Conservation (phyloP, 345 rosid species). For the Eutrema yunnanense region DNA sequence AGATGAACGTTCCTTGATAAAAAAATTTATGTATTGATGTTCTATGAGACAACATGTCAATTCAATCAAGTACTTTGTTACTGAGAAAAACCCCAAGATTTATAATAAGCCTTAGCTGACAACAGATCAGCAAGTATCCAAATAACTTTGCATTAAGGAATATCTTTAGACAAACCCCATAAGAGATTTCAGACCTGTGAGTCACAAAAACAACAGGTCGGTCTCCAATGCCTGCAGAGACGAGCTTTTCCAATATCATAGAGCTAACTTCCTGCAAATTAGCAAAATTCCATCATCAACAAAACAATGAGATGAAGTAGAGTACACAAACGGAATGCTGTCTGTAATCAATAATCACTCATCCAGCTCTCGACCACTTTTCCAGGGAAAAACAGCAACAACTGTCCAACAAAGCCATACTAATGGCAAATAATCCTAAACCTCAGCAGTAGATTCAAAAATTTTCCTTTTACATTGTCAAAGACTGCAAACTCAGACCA, state of each 20-base stretch:
- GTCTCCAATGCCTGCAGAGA: slow-evolving; percentile 86
- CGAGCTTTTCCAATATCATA: slow-evolving; percentile 66
- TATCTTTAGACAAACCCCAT: neutral
- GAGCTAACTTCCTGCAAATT: slow-evolving; percentile 83
- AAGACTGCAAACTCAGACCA: neutral
- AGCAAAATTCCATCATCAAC: slow-evolving; percentile 4
- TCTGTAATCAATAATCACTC: neutral
- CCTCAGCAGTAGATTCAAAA: neutral
- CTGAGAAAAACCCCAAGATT: neutral
- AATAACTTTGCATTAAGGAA: neutral
- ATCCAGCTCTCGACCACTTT: neutral
- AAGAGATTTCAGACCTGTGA: slow-evolving; percentile 56
- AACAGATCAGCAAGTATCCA: neutral
- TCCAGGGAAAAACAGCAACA: neutral
- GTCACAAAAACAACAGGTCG: slow-evolving; percentile 98
- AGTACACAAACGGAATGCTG: neutral
- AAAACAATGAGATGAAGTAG: neutral
- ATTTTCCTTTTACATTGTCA: neutral
- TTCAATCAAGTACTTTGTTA: neutral
- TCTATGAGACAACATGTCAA: neutral
- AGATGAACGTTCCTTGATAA: slow-evolving; percentile 16
- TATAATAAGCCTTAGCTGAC: neutral
- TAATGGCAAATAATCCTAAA: neutral
- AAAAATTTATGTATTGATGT: neutral
- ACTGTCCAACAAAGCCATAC: neutral